These are phyloP conservation scores for Colletotrichum acutatum DNA, from an alignment of 2,329 filamentous ascomycete species.

Conservation along the genomic window DNA sequence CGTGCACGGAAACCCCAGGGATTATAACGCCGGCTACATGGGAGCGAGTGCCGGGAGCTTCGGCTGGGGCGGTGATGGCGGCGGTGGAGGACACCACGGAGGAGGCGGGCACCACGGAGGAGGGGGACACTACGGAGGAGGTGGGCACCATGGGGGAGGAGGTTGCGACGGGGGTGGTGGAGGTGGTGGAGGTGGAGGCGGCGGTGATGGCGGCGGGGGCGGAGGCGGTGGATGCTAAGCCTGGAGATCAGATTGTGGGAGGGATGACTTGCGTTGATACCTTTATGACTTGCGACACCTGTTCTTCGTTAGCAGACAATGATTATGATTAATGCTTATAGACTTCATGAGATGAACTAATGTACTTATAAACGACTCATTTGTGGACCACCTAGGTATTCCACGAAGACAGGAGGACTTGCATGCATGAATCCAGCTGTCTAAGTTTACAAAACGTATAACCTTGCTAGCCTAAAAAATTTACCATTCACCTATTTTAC, in stretches of 20 bases:
- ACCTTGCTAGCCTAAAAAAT: too few relatives aligned
- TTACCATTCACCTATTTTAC: too few relatives aligned
- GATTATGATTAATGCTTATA: background rate
- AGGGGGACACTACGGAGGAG: background rate
- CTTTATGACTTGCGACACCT: background rate
- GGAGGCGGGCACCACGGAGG: background rate
- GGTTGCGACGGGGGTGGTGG: background rate
- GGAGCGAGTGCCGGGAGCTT: background rate
- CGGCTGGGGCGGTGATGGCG: background rate
- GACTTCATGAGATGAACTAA: too few relatives aligned
- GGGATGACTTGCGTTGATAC: background rate
- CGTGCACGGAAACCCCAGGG: too few relatives aligned
- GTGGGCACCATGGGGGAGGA: background rate
- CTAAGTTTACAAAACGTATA: background rate
- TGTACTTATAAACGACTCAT: too few relatives aligned
- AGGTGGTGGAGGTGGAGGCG: background rate
- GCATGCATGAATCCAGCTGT: background rate
- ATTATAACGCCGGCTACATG: background rate
- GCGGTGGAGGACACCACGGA: background rate
- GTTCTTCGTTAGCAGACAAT: background rate
- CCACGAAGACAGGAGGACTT: too few relatives aligned
- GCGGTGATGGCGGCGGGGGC: background rate
- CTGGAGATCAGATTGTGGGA: background rate
- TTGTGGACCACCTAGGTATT: too few relatives aligned
- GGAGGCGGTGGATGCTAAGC: background rate